Evolutionary conservation across 768 basidiomycete species (phyloP).

Genomic region (Fistulinella prunicolor): DNA sequence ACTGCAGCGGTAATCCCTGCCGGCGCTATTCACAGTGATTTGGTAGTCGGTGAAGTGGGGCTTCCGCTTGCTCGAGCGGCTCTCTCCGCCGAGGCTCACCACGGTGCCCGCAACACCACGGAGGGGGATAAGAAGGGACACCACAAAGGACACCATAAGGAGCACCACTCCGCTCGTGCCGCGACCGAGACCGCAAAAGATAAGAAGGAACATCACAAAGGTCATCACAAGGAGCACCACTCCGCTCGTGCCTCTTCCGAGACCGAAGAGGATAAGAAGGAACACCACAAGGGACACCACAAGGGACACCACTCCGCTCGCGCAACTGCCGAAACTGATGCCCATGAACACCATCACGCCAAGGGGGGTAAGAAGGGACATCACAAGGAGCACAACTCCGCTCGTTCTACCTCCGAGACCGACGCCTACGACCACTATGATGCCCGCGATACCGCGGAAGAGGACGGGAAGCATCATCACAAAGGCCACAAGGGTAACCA

Average conservation of each 20-base stretch:
- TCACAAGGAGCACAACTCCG: not conserved
- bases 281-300: not conserved
- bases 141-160: no score
- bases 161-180: not conserved
- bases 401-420: no score
- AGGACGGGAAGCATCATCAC: not conserved
- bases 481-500: not conserved
- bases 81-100: not conserved
- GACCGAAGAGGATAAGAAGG: no score
- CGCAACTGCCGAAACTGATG: not conserved
- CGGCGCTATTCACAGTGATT: not conserved
- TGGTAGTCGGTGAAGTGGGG: not conserved
- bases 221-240: not conserved
- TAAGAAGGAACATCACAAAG: not conserved
- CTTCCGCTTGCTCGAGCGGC: not conserved
- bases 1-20: constrained; percentile 6
- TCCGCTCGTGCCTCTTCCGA: not conserved
- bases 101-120: not conserved
- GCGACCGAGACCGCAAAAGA: not conserved
- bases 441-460: not conserved
- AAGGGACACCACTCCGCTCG: not conserved
- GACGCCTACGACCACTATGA: not conserved
- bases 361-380: not conserved
- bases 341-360: not conserved
- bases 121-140: not conserved